Base-by-base conservation (phyloP, 2,329 filamentous ascomycete genomes). In the Sarocladium oryzae region DNA sequence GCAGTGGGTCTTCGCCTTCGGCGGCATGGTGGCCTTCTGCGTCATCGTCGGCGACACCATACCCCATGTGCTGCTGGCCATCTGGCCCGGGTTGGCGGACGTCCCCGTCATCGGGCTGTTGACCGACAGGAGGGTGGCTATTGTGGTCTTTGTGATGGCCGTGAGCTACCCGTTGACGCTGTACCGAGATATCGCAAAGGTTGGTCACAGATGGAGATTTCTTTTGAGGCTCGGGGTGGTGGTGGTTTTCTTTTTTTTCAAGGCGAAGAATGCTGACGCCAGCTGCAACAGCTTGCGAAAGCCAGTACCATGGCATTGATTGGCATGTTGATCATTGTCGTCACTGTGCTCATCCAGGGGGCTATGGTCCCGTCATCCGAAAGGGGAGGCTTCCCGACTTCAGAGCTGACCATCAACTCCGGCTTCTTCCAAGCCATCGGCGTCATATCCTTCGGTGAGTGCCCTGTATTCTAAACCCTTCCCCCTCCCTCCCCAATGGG, bases 1-100 rank as follows among this genome's bases (percentile, higher is more conserved):
- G 48, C 93, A 99, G 73, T 99, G 92, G 92, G 86, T 89, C 24
- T 99, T 99, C 76, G 93, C 93, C 2, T 99, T 97, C 73, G 93
- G 93, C 52, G 93, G 93, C 57, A 99, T 99, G 93, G 83, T 99
- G 52, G 93, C 93, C 13, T 99, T 97, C 68, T 93, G 91, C 58
- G 90, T 99, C 61, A 96, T 99, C 62, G 88, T 99, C 9, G 93
- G 93, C 54, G 93, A 99, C 67, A 91, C 89, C 1, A 96, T 99
- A 63, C 93, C 93, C 3, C 89, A 91, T 66, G 93, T 99, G 45
- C 68, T 97, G 61, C 72, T 77, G 45, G 89, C 91, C 4, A 68
- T 96, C 4, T 96, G 92, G 73, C 91, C 93, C 0, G 81, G 80
- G 2, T 65, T 97, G 53, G 70, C 73, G 35, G 74, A 83, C 26